phyloP scores from a whole-genome alignment of 2,329 filamentous ascomycete species.

The Akanthomyces dipterigenus region DNA sequence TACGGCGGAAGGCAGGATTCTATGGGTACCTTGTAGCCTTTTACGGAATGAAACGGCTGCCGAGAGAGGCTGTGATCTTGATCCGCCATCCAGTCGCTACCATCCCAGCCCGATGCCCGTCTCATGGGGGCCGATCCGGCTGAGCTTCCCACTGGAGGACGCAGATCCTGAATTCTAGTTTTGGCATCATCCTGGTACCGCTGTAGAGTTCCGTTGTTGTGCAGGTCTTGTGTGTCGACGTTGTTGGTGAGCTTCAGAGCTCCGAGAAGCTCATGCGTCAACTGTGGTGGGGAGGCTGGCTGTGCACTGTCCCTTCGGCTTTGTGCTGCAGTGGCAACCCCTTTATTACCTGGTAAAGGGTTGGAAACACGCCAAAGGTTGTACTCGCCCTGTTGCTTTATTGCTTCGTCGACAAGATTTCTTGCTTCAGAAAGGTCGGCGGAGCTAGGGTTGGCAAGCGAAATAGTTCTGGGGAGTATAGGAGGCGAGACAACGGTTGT shows the following conservation, averaged over 20 bases:
- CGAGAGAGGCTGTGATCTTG: not conserved
- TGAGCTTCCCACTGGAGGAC: not conserved
- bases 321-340: not conserved
- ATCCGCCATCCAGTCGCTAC: not conserved
- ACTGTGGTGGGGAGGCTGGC: not conserved
- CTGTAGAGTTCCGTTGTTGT: not conserved
- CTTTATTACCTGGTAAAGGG: not conserved
- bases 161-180: not conserved
- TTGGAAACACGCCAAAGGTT: not conserved
- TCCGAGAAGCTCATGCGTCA: not conserved
- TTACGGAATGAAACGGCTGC: not conserved
- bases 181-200: not conserved
- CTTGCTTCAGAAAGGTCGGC: not conserved
- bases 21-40: not conserved
- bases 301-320: not conserved
- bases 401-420: not conserved
- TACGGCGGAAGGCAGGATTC: not conserved
- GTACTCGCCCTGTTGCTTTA: not conserved
- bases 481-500: not conserved
- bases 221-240: not conserved
- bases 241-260: constrained; percentile 1
- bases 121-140: not conserved
- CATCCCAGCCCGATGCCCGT: not conserved
- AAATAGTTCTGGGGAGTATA: not conserved
- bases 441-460: not conserved